A percentile compares a stretch with the other conserved stretches of the same genome.
These are phyloP conservation scores for Dissoconium aciculare DNA, from an alignment of 2,329 filamentous ascomycete genomes.

Conservation along the genomic window DNA sequence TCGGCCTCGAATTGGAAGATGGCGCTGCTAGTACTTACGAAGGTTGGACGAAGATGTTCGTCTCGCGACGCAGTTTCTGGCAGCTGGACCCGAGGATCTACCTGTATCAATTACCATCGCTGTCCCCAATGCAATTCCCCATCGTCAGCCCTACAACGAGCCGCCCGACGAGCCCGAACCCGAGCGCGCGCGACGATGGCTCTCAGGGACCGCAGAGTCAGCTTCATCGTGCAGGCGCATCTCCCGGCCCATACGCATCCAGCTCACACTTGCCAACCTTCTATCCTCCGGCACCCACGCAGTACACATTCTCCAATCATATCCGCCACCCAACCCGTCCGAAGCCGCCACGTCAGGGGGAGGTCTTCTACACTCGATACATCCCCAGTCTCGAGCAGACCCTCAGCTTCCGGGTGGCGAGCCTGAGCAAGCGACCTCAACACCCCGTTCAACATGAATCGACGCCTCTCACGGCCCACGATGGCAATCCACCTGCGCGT, in stretches of 20 bases:
- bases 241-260: constrained; percentile 63
- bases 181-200: constrained; percentile 4
- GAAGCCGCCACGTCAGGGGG: constrained; percentile 78
- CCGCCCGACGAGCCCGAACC: constrained; percentile 35
- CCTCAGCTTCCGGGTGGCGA: constrained; percentile 76
- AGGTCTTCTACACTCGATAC: constrained; percentile 80
- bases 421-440: constrained; percentile 46
- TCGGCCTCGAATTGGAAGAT: constrained; percentile 48
- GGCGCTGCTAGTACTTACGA: constrained; percentile 37
- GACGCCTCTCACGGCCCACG: constrained; percentile 12
- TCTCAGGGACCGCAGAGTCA: constrained; percentile 6
- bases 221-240: constrained; percentile 17
- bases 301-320: constrained; percentile 65
- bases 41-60: constrained; percentile 69
- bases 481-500: constrained; percentile 21
- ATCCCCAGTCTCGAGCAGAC: constrained; percentile 71
- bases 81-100: constrained; percentile 78
- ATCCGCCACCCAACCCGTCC: constrained; percentile 74
- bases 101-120: constrained; percentile 72
- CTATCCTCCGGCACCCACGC: constrained; percentile 68
- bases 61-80: constrained; percentile 73
- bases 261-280: constrained; percentile 78
- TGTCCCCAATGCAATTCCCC: constrained; percentile 45
- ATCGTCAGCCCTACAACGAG: constrained; percentile 37
- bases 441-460: constrained; percentile 43